phyloP scores from a whole-genome alignment of 2,329 filamentous ascomycete species.

The Neoascochyta sp. region DNA sequence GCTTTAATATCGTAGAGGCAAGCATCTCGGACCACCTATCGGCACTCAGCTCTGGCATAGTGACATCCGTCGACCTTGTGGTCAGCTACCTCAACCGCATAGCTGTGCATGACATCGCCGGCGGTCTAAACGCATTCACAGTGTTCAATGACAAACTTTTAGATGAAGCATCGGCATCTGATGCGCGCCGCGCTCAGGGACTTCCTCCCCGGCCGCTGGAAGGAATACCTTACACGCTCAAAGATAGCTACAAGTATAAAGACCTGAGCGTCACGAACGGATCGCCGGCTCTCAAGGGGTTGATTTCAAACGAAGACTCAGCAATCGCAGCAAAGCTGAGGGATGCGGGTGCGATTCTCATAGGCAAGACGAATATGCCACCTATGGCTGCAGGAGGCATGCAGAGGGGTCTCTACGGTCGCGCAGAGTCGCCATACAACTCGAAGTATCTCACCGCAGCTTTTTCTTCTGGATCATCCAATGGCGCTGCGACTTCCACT shows the following conservation, averaged over 20 bases:
- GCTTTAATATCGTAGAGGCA: slow-evolving; percentile 45
- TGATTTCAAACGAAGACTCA: slow-evolving; percentile 53
- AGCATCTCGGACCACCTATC: slow-evolving; percentile 45
- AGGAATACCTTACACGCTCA: slow-evolving; percentile 57
- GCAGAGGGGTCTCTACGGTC: slow-evolving; percentile 55
- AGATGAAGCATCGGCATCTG: slow-evolving; percentile 48
- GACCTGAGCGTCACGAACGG: slow-evolving; percentile 54
- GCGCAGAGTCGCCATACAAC: slow-evolving; percentile 57
- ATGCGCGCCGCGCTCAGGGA: slow-evolving; percentile 43
- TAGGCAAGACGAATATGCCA: slow-evolving; percentile 59
- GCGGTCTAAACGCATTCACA: slow-evolving; percentile 48
- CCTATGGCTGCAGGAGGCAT: slow-evolving; percentile 59
- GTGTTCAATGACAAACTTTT: slow-evolving; percentile 48
- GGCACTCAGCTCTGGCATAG: slow-evolving; percentile 40
- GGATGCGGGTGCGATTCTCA: slow-evolving; percentile 49
- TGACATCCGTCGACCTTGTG: slow-evolving; percentile 47
- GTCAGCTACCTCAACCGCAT: slow-evolving; percentile 49
- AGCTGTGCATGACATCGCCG: slow-evolving; percentile 45
- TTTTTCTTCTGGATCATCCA: slow-evolving; percentile 57
- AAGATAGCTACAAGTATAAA: slow-evolving; percentile 55
- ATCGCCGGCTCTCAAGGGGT: slow-evolving; percentile 52
- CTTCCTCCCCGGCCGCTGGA: slow-evolving; percentile 44
- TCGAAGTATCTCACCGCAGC: slow-evolving; percentile 52
- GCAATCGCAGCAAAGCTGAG: slow-evolving; percentile 49
- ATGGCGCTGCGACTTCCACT: slow-evolving; percentile 53